A percentile compares a stretch with the other conserved stretches of the same genome.
phyloP scores from a whole-genome alignment of 768 basidiomycete species.

The Leccinum variicolor region DNA sequence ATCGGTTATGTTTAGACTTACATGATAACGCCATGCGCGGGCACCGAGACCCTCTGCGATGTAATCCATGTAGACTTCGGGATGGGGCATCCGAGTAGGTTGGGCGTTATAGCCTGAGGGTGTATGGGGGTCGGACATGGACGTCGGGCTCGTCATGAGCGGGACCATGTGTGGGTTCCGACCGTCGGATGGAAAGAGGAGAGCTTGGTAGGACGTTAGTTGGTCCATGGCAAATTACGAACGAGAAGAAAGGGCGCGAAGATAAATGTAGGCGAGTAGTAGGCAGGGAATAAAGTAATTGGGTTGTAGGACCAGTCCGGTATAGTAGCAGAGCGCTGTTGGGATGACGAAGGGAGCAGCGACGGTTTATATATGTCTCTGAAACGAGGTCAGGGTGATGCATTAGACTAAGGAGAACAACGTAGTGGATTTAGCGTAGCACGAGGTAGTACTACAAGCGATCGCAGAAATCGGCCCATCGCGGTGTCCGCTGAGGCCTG shows the following conservation, averaged over 20 bases:
- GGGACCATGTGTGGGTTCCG: constrained; percentile 70
- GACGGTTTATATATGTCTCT: constrained; percentile 28
- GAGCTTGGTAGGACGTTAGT: constrained; percentile 60
- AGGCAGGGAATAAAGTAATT: constrained; percentile 19
- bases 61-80: constrained; percentile 84
- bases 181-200: constrained; percentile 76
- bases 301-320: background rate
- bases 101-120: constrained; percentile 38
- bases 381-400: constrained; percentile 42
- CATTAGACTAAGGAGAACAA: constrained; percentile 21
- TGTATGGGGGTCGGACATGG: constrained; percentile 42
- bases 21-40: constrained; percentile 72
- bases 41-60: constrained; percentile 70
- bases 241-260: constrained; percentile 11
- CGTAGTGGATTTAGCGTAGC: constrained; percentile 27
- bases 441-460: constrained; percentile 34
- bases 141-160: constrained; percentile 67
- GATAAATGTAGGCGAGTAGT: constrained; percentile 10
- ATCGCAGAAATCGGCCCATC: constrained; percentile 18
- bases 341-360: constrained; percentile 13
- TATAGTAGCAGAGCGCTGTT: constrained; percentile 19
- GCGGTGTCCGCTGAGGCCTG: constrained; percentile 2
- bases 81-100: constrained; percentile 70
- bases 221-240: constrained; percentile 52
- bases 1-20: constrained; percentile 31